Evolutionary conservation across 768 basidiomycete species (phyloP).

Genomic region (Rhodocollybia butyracea): DNA sequence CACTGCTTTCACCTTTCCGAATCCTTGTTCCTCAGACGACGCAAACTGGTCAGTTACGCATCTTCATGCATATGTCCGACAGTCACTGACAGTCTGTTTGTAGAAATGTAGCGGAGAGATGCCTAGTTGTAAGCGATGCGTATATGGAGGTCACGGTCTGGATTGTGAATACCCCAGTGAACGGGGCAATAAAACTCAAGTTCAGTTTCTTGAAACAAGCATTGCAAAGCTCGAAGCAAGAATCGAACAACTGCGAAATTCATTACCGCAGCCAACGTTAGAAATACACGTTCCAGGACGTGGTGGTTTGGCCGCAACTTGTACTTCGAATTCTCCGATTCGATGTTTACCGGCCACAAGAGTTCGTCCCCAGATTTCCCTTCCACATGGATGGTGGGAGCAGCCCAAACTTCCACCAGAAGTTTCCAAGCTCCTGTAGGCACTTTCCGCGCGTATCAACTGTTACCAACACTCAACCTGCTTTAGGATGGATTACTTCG

Average conservation of each 20-base stretch:
- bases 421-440: constrained; percentile 14
- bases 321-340: neutral
- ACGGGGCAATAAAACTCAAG: constrained; percentile 30
- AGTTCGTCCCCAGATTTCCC: neutral
- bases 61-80: too few species aligned
- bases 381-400: constrained; percentile 14
- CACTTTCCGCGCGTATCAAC: neutral
- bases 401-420: constrained; percentile 9
- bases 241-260: constrained; percentile 19
- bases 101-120: constrained; percentile 44
- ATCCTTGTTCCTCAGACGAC: constrained; percentile 2
- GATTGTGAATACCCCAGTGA: constrained; percentile 45
- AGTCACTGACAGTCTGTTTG: too few species aligned
- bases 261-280: neutral
- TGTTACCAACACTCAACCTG: neutral
- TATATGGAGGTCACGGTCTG: constrained; percentile 29
- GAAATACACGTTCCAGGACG: constrained; percentile 6
- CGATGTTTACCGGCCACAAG: neutral
- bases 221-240: constrained; percentile 34
- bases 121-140: constrained; percentile 40
- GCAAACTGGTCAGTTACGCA: constrained; percentile 13
- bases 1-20: neutral
- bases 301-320: constrained; percentile 8
- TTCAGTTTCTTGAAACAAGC: constrained; percentile 37
- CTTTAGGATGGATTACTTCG: constrained; percentile 34